Conservation (phyloP, 352 stramenopile genomes). For the Phytophthora litchii region DNA sequence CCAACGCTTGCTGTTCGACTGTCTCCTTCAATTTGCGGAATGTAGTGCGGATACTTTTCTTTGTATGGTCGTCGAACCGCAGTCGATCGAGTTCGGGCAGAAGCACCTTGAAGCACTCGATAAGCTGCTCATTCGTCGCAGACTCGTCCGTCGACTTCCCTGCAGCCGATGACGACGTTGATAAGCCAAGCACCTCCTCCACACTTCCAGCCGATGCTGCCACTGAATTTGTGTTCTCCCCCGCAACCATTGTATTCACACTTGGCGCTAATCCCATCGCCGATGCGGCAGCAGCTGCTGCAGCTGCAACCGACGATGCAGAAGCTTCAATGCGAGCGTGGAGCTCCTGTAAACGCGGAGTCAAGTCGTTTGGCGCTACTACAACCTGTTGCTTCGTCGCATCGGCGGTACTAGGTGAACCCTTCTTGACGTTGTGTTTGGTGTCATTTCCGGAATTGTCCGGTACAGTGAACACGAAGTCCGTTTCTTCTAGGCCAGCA, state of each 20-base stretch:
- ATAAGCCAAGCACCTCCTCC: constrained; percentile 53
- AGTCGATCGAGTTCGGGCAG: constrained; percentile 59
- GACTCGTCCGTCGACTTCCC: constrained; percentile 20
- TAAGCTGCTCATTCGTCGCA: constrained; percentile 52
- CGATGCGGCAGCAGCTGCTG: constrained; percentile 12
- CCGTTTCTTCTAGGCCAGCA: constrained; percentile 44
- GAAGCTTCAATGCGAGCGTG: constrained; percentile 42
- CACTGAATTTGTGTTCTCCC: constrained; percentile 26
- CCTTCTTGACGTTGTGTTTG: constrained; percentile 33
- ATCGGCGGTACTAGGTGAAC: constrained; percentile 23
- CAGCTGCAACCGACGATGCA: constrained; percentile 25
- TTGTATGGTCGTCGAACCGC: constrained; percentile 61
- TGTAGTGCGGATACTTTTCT: constrained; percentile 59
- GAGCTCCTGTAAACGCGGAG: constrained; percentile 43
- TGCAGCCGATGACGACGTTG: constrained; percentile 23
- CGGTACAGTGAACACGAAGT: constrained; percentile 50
- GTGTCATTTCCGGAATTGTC: constrained; percentile 20
- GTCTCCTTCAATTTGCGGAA: constrained; percentile 60
- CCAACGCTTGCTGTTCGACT: constrained; percentile 38
- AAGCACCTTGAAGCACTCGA: constrained; percentile 53
- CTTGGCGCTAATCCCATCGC: constrained; percentile 21
- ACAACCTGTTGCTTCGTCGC: constrained; percentile 17
- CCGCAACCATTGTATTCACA: constrained; percentile 27
- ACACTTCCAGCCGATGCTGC: constrained; percentile 15
- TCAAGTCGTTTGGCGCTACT: constrained; percentile 23